These are phyloP conservation scores for Chlamydomonas reinhardtii DNA, from an alignment of 163 green algal genomes.

Conservation along the genomic window DNA sequence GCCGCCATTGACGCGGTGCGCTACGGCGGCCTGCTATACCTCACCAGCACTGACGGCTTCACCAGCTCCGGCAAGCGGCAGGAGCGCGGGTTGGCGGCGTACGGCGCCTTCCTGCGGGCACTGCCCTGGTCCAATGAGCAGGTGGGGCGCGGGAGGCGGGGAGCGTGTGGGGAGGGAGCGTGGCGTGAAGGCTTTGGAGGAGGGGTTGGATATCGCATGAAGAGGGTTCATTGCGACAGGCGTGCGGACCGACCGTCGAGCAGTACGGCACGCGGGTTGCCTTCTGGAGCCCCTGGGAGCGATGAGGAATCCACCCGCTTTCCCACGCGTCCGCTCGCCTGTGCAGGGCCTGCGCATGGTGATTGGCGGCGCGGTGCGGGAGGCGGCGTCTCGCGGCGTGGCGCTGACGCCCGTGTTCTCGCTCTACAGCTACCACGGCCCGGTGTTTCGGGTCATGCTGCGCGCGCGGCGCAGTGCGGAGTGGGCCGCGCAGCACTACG, in stretches of 20 bases:
- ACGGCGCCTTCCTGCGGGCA: conserved; percentile 67
- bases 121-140: conserved; percentile 81
- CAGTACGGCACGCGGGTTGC: too few species aligned
- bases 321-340: too few species aligned
- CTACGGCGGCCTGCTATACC: conserved; percentile 78
- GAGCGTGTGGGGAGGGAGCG: neutral
- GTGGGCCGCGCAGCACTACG: conserved; percentile 44
- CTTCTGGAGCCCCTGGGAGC: too few species aligned
- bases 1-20: conserved; percentile 68
- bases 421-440: conserved; percentile 76
- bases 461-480: conserved; percentile 46
- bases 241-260: too few species aligned
- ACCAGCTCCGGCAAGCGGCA: conserved; percentile 60
- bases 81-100: conserved; percentile 67
- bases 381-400: conserved; percentile 65
- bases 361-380: conserved; percentile 70
- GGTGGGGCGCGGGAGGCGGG: conserved; percentile 9
- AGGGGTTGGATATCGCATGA: neutral
- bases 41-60: conserved; percentile 82
- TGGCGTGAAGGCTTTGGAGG: neutral
- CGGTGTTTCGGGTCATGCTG: conserved; percentile 59
- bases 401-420: conserved; percentile 72
- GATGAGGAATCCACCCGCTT: too few species aligned
- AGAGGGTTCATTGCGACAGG: too few species aligned
- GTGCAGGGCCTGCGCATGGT: conserved; percentile 80